Evolutionary conservation across 305 asterid genomes (phyloP), one percentile per base, ranked within the genome.

Genomic region (Nicotiana rustica): DNA sequence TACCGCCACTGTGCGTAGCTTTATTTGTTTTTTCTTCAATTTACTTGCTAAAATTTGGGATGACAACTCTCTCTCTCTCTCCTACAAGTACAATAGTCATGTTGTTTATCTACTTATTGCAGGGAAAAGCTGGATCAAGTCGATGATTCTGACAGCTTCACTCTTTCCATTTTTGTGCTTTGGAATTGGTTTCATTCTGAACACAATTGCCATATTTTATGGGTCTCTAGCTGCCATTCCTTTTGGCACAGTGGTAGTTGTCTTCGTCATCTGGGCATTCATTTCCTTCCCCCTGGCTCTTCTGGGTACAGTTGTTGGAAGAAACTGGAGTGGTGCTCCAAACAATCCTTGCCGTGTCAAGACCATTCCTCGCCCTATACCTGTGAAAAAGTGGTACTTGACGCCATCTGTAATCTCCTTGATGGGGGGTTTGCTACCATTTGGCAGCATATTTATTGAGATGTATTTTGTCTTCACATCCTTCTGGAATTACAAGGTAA

Each of bases 181-280:
- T 75, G 92, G 91, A 83, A 90, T 90, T 66, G 93, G 90, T 57
- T 86, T 90, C 29, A 67, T 86, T 19, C 87, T 90, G 83, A 90
- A 90, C 88, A 90, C 93, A 68, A 70, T 90, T 78, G 93, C 93
- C 41, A 89, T 90, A 83, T 90, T 87, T 83, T 89, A 90, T 81
- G 92, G 93, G 82, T 90, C 93, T 60, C 85, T 90, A 80, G 93
- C 93, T 7, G 93, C 93, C 82, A 90, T 90, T 79, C 93, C 93
- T 21, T 90, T 90, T 79, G 93, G 93, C 77, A 90, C 92, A 44
- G 89, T 90, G 88, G 92, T 90, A 29, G 86, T 90, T 36, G 89
- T 90, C 85, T 87, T 90, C 36, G 86, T 88, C 81, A 90, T 90
- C 38, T 89, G 31, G 31, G 31, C 31, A 29, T 29, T 29, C 31